These are phyloP conservation scores for Amniculicola lignicola DNA, from an alignment of 495 filamentous ascomycete genomes.

Conservation along the genomic window DNA sequence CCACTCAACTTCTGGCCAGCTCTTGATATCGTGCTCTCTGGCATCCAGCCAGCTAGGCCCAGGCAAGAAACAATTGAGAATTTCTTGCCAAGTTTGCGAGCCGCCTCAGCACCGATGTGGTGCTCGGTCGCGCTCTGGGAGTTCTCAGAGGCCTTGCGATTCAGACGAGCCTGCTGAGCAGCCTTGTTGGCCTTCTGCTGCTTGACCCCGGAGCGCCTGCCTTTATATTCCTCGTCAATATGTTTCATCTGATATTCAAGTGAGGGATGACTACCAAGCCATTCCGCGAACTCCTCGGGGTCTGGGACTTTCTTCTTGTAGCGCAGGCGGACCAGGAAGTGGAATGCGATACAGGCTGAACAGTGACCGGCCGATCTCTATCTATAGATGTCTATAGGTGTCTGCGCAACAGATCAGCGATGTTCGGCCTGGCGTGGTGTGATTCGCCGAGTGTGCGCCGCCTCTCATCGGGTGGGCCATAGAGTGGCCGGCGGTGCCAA, in stretches of 20 bases:
- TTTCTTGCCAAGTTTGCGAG: neutral
- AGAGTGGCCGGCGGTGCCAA: slow-evolving; percentile 8
- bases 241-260: neutral
- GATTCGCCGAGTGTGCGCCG: slow-evolving; percentile 31
- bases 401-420: slow-evolving; percentile 16
- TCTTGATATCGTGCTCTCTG: no score
- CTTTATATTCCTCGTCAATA: neutral
- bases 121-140: neutral
- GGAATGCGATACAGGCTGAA: slow-evolving; percentile 35
- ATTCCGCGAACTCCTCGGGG: neutral
- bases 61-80: neutral
- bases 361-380: slow-evolving; percentile 33
- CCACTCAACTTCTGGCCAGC: no score
- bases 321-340: slow-evolving; percentile 33
- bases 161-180: no score
- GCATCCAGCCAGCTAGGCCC: no score
- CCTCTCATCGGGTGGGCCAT: slow-evolving; percentile 21
- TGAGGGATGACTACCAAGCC: neutral
- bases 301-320: neutral
- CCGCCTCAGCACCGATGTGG: neutral
- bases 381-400: slow-evolving; percentile 2
- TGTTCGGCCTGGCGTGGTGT: slow-evolving; percentile 27
- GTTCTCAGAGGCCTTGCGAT: no score
- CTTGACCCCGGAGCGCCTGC: neutral
- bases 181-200: neutral